Evolutionary conservation across 1,139 yeast genomes (phyloP).

Genomic region (Debaryomyces udenii): DNA sequence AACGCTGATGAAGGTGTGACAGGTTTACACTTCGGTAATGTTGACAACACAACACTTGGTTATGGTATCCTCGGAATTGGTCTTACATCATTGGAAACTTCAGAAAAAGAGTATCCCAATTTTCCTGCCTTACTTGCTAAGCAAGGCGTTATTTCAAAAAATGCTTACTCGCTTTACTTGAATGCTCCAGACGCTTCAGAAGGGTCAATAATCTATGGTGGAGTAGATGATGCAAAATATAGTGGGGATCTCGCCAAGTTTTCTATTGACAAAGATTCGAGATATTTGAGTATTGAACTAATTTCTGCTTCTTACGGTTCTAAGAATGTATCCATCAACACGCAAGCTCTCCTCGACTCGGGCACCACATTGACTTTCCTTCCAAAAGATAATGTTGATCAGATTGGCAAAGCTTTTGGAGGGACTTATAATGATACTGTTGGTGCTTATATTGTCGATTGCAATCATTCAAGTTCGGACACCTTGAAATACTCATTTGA

Average conservation of each 20-base stretch:
- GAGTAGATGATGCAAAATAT: slow-evolving; percentile 31
- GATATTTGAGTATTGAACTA: neutral
- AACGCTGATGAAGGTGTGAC: slow-evolving; percentile 22
- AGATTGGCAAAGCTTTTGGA: slow-evolving; percentile 19
- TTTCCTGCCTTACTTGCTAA: slow-evolving; percentile 31
- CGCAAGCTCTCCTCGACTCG: slow-evolving; percentile 21
- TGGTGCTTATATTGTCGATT: slow-evolving; percentile 22
- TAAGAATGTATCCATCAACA: neutral
- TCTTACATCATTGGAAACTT: slow-evolving; percentile 3
- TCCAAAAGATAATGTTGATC: slow-evolving; percentile 13
- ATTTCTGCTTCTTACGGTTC: slow-evolving; percentile 6
- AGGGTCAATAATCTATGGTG: slow-evolving; percentile 34
- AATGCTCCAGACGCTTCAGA: slow-evolving; percentile 21
- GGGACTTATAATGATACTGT: slow-evolving; percentile 20
- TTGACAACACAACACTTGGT: slow-evolving; percentile 33
- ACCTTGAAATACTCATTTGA: slow-evolving; percentile 40
- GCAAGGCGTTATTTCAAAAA: slow-evolving; percentile 29
- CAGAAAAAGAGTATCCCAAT: slow-evolving; percentile 21
- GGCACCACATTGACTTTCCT: slow-evolving; percentile 35
- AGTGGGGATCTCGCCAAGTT: slow-evolving; percentile 20
- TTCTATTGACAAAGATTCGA: neutral
- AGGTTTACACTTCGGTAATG: slow-evolving; percentile 49
- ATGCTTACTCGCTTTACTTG: slow-evolving; percentile 40
- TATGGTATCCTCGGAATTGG: slow-evolving; percentile 46
- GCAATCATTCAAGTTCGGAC: slow-evolving; percentile 20